phyloP scores from a whole-genome alignment of 768 basidiomycete species.

The Jaapia argillacea region DNA sequence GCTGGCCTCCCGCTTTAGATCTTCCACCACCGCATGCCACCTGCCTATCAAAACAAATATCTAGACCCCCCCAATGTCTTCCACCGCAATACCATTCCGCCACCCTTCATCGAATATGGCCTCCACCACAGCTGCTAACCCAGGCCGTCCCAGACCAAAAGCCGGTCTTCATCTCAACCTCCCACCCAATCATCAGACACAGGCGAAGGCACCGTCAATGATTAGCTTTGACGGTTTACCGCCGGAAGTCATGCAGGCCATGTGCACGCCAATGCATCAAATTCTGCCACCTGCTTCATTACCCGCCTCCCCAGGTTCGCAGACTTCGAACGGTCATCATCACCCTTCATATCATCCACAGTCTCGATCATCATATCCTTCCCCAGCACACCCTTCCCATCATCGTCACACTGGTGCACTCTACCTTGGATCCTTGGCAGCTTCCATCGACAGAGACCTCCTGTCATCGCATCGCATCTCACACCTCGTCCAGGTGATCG shows the following conservation, averaged over 20 bases:
- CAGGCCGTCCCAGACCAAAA: not conserved
- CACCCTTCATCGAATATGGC: not conserved
- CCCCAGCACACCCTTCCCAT: not conserved
- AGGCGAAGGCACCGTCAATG: conserved; percentile 28
- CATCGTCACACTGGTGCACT: conserved; percentile 35
- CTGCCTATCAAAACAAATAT: too few relatives aligned
- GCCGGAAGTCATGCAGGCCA: conserved; percentile 70
- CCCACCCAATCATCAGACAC: not conserved
- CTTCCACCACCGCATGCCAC: too few relatives aligned
- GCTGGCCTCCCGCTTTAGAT: too few relatives aligned
- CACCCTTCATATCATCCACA: conserved; percentile 7
- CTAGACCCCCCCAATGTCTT: too few relatives aligned
- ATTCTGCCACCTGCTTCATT: conserved; percentile 34
- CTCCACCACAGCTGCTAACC: not conserved
- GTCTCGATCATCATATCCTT: conserved; percentile 1
- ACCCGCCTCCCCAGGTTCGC: conserved; percentile 13
- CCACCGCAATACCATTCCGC: too few relatives aligned
- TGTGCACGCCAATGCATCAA: conserved; percentile 81
- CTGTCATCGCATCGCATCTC: conserved; percentile 40
- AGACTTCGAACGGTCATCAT: conserved; percentile 8
- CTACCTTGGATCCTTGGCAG: conserved; percentile 60
- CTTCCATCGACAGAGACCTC: conserved; percentile 43
- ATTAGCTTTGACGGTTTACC: conserved; percentile 72
- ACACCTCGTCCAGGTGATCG: conserved; percentile 58
- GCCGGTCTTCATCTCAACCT: not conserved